phyloP scores from a whole-genome alignment of 495 filamentous ascomycete genomes.

The Talaromyces nanjingensis region DNA sequence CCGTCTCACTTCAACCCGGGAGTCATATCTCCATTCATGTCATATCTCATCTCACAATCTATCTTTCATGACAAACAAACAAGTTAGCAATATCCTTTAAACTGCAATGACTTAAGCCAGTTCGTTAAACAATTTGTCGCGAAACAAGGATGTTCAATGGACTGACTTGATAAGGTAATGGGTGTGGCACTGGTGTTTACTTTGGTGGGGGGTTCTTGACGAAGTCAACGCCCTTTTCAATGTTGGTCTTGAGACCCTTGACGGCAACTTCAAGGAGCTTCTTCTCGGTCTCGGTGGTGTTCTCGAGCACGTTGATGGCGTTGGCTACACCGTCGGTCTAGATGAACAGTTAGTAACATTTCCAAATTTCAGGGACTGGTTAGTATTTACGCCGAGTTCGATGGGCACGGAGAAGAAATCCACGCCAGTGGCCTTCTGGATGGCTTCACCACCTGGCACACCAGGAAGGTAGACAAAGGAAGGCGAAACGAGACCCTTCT shows the following conservation, averaged over 20 bases:
- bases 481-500: conserved; percentile 88
- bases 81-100: conserved; percentile 4
- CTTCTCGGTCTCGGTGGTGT: conserved; percentile 76
- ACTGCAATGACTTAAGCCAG: not conserved
- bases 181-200: conserved; percentile 34
- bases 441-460: conserved; percentile 76
- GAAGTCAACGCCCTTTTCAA: conserved; percentile 88
- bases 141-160: conserved; percentile 1
- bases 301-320: conserved; percentile 67
- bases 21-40: conserved; percentile 11
- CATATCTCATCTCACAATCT: conserved; percentile 32
- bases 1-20: not conserved
- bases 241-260: conserved; percentile 79
- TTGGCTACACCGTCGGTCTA: conserved; percentile 78
- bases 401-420: conserved; percentile 96
- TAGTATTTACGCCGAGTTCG: conserved; percentile 78
- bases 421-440: conserved; percentile 71
- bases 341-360: conserved; percentile 13
- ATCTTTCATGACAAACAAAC: conserved; percentile 24
- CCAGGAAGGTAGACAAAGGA: conserved; percentile 92
- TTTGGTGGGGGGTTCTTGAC: conserved; percentile 74
- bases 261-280: conserved; percentile 68
- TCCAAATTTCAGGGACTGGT: conserved; percentile 8
- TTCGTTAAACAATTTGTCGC: conserved; percentile 4
- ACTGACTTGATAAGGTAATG: not conserved